Evolutionary conservation across 73 alveolate genomes (phyloP), one percentile per base, ranked within the genome.

Genomic region (Paramecium bursaria): DNA sequence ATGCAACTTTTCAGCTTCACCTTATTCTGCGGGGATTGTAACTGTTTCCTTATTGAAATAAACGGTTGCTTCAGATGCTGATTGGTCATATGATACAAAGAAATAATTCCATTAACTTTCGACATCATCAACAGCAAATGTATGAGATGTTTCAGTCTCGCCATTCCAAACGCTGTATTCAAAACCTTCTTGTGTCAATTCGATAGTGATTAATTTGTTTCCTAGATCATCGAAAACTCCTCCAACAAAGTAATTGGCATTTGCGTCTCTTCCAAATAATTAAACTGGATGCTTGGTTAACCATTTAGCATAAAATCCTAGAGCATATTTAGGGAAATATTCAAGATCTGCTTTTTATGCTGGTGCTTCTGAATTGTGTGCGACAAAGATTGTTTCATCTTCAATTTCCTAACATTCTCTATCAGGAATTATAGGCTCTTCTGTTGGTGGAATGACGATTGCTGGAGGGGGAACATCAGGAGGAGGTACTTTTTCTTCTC

Each of bases 271-370:
- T 31, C 82, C 82, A 39, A 67, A 53, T 27, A 67, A 33, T 14
- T 19, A 33, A 39, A 57, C 44, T 67, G 82, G 82, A 42, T 67
- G 44, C 6, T 42, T 47, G 33, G 26, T 39, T 14, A 67, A 47
- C 82, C 82, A 67, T 42, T 47, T 67, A 31, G 82, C 27, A 23
- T 67, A 67, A 42, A 67, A 67, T 35, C 82, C 82, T 39, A 67
- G 44, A 39, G 60, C 82, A 67, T 35, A 67, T 15, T 47, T 19
- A 35, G 50, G 33, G 27, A 57, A 57, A 42, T 67, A 42, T 1
- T 67, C 82, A 15, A 15, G 60, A 42, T 10, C 82, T 48, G 15
- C 61, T n/a, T 48, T 26, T 4, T 48, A 19, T n/a, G 14, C 60
- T 2, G 57, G 49, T 19, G 27, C 57, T 67, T 42, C 50, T 42